Base-by-base conservation (phyloP, 2,329 filamentous ascomycete genomes). In the Diplodia seriata region DNA sequence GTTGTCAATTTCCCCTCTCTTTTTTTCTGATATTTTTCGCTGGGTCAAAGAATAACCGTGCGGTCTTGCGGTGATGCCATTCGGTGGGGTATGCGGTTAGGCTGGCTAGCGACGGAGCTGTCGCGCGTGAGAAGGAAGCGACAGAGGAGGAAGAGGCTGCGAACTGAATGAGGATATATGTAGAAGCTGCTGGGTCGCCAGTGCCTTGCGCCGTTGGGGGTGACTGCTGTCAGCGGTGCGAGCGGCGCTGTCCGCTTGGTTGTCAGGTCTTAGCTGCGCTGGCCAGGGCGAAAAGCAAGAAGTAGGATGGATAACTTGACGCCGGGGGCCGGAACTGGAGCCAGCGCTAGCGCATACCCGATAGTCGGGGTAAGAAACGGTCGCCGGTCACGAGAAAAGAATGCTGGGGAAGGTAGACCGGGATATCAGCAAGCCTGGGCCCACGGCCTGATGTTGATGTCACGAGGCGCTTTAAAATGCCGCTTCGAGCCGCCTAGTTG, bases 381-480 rank as follows among this genome's bases (percentile, higher is more conserved):
- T 56, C 36, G n/a, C 26, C 36, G 20, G 55, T 59, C 31, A 40
- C 23, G 31, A 38, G 51, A 56, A 31, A 38, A 38, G 29, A 51
- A 51, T 38, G 59, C 59, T 63, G 43, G 29, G 47, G 59, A 63
- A 63, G 29, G n/a, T 31, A 14, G 57, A 49, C 40, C 40, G 26
- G 57, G 57, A 61, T 33, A 47, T 20, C 18, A 47, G 57, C 57
- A 20, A 49, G 31, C 43, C 47, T 49, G 50, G 33, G 53, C 33
- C 29, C 26, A 64, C 20, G 36, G 53, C 62, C 14, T 47, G 43
- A 47, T 47, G 43, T 66, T 53, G 63, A 66, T 66, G 63, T 66
- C 64, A 66, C 64, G 59, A 63, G 59, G n/a, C 43, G 43, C 43
- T 47, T 20, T 18, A 18, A 36, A 38, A 12, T 53, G 23, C 54